These are phyloP conservation scores for Wickerhamomyces sydowiorum DNA, from an alignment of 805 yeast species.

Conservation along the genomic window DNA sequence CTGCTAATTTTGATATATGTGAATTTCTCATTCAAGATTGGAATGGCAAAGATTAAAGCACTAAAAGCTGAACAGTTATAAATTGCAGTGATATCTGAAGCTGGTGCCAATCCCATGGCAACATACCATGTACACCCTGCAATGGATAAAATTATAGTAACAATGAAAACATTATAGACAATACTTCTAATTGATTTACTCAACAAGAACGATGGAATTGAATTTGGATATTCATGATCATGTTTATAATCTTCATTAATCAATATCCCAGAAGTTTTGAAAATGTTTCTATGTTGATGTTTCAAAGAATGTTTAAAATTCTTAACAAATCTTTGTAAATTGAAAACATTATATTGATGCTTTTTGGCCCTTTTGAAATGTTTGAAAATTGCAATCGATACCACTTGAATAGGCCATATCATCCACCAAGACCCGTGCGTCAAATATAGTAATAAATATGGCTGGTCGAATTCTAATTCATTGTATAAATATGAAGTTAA, in stretches of 20 bases:
- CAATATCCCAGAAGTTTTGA: slow-evolving; percentile 25
- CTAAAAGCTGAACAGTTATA: slow-evolving; percentile 88
- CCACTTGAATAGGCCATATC: slow-evolving; percentile 65
- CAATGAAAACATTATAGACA: slow-evolving; percentile 32
- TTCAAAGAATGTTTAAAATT: slow-evolving; percentile 31
- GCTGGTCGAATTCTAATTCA: slow-evolving; percentile 54
- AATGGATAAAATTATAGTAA: slow-evolving; percentile 54
- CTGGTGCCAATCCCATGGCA: slow-evolving; percentile 74
- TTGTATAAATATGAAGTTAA: slow-evolving; percentile 64
- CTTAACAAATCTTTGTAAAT: slow-evolving; percentile 8
- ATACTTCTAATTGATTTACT: slow-evolving; percentile 31
- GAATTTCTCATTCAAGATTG: slow-evolving; percentile 61
- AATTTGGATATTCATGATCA: slow-evolving; percentile 12
- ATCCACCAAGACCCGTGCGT: slow-evolving; percentile 79
- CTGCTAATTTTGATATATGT: slow-evolving; percentile 56
- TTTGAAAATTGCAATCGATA: slow-evolving; percentile 41
- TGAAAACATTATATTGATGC: slow-evolving; percentile 7
- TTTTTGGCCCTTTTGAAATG: slow-evolving; percentile 25
- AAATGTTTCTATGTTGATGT: slow-evolving; percentile 37
- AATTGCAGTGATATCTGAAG: slow-evolving; percentile 84
- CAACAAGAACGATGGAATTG: slow-evolving; percentile 7
- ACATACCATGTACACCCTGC: slow-evolving; percentile 88
- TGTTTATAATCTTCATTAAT: slow-evolving; percentile 8
- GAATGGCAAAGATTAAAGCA: slow-evolving; percentile 79
- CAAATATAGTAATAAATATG: slow-evolving; percentile 54